These are phyloP conservation scores for Wickerhamiella bombiphila DNA, from an alignment of 805 yeast species.

Conservation along the genomic window DNA sequence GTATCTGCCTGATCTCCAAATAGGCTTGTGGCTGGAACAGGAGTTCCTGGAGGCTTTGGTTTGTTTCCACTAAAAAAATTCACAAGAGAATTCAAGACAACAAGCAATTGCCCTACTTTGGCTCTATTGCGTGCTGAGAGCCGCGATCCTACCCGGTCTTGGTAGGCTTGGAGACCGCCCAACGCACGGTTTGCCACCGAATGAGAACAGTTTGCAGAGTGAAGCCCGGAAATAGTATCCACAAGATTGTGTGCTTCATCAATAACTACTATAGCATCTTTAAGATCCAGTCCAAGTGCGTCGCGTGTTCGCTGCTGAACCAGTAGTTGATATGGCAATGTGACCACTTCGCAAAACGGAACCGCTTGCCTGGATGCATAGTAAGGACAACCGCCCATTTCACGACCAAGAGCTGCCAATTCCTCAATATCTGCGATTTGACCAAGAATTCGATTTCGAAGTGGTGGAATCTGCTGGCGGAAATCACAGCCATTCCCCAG, in stretches of 20 bases:
- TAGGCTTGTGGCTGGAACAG: constrained; percentile 37
- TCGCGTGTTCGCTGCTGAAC: constrained; percentile 47
- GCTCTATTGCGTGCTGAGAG: constrained; percentile 61
- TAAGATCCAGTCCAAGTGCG: constrained; percentile 42
- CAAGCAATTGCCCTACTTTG: constrained; percentile 47
- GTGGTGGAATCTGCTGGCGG: constrained; percentile 22
- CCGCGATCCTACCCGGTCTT: constrained; percentile 43
- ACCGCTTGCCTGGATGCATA: constrained; percentile 51
- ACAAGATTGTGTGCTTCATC: constrained; percentile 89
- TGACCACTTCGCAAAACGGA: constrained; percentile 52
- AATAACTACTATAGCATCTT: constrained; percentile 55
- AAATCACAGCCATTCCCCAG: constrained; percentile 40
- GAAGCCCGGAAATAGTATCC: constrained; percentile 57
- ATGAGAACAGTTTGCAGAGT: constrained; percentile 44
- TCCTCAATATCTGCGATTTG: constrained; percentile 76
- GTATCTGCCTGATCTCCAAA: constrained; percentile 53
- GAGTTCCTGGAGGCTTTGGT: constrained; percentile 36
- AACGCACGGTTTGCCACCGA: constrained; percentile 34
- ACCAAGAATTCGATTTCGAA: constrained; percentile 31
- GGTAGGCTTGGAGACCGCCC: constrained; percentile 39
- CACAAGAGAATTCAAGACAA: constrained; percentile 38
- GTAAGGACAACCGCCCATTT: constrained; percentile 59
- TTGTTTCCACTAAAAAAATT: constrained; percentile 30
- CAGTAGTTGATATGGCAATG: constrained; percentile 74
- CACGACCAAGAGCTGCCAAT: constrained; percentile 42